Base-by-base conservation (phyloP, 768 basidiomycete species). In the Candolleomyces efflorescens region DNA sequence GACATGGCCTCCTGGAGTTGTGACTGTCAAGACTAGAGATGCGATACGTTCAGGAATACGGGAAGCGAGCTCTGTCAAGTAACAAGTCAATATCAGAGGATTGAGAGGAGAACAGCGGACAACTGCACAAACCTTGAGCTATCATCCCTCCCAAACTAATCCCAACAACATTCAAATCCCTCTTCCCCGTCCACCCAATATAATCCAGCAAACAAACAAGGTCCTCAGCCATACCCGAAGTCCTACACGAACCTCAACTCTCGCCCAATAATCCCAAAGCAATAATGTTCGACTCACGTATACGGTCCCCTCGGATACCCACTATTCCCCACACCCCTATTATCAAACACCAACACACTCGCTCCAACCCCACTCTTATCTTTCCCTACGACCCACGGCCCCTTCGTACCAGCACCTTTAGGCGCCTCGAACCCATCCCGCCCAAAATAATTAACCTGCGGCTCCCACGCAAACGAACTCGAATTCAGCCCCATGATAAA, bases 81-180 rank as follows among this genome's bases (percentile, higher is more conserved):
- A n/a, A n/a, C n/a, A n/a, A n/a, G n/a, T n/a, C n/a, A n/a, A n/a
- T n/a, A n/a, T n/a, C n/a, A n/a, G n/a, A n/a, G n/a, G n/a, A n/a
- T 9, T 41, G 46, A 46, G 36, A 10, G 10, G 3, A 15, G 22
- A 26, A 43, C 38, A 3, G 32, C 11, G 11, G 46, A 52, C 47
- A 20, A 23, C 13, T 13, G 43, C 9, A 55, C 62, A 32, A 59
- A 87, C 88, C 86, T 72, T 90, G 87, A 0, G 89, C 83, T 51
- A 91, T 90, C 91, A 92, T 93, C 4, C 91, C 91, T 2, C 92
- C 92, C 4, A 94, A 68, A 39, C 89, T 91, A 22, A 83, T 71
- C 7, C 92, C 88, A 20, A 93, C 85, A 32, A 93, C 69, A 64
- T 92, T 85, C 5, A 94, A 45, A 49, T 79, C 78, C 4, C 81